Evolutionary conservation across 305 asterid genomes (phyloP), one percentile per base, ranked within the genome.

Genomic region (Fraxinus baroniana): DNA sequence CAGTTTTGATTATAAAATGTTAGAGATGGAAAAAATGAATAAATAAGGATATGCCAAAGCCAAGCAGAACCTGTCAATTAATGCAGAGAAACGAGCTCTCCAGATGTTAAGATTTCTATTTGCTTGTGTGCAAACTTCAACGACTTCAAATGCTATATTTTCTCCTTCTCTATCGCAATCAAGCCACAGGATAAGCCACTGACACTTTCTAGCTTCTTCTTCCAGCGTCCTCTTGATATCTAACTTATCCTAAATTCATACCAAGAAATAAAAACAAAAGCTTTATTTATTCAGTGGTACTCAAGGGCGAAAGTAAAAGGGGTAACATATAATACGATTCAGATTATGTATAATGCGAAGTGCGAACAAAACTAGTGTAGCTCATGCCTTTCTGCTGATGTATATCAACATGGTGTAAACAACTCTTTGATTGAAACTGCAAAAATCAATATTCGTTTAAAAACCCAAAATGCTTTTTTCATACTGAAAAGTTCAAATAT

Each of bases 111-210:
- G 93, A 87, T 94, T 90, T 77, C 82, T 93, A 85, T 96, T 96
- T 60, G 90, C 97, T 83, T 94, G 88, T 26, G 77, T 89, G 86
- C 99, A 96, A 86, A 91, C 94, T 79, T 96, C 97, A 74, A 93
- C 87, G 81, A 96, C 99, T 88, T 96, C 99, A 86, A 89, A 94
- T 71, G 99, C 98, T 82, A 96, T 96, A 87, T 96, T 96, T 87
- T 96, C 99, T 84, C 98, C 99, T 91, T 96, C 99, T 83, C 97
- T 89, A 73, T 96, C 99, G 78, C 98, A 96, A 87, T 96, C 99
- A 62, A 96, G 98, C 99, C 99, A 96, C 87, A 96, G 86, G 83
- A 96, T 86, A 84, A 94, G 98, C 98, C 99, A 94, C 87, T 94
- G 95, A 82, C 95, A 93, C 88, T 86, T 93, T 81, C 95, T 89